Percentiles rank a stretch among this genome's conserved stretches.
Evolutionary conservation across 306 rosid species (phyloP).

Genomic region (Trichosanthes cucumerina): DNA sequence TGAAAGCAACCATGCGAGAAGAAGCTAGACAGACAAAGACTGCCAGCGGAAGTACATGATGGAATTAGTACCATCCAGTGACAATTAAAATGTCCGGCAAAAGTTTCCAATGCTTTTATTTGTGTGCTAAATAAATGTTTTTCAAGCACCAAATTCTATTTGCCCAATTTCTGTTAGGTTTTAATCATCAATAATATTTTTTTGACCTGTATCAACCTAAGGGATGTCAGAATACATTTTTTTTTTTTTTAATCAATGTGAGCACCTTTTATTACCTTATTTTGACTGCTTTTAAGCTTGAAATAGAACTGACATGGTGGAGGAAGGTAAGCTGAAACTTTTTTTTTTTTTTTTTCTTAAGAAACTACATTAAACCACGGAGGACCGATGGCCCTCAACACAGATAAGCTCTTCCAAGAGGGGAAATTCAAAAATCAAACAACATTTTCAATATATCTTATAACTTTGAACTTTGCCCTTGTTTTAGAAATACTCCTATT

Average conservation of each 20-base stretch:
- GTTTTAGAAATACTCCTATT: no score
- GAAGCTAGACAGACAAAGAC: constrained; percentile 34
- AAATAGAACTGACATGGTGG: neutral
- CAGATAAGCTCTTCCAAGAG: no score
- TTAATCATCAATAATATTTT: constrained; percentile 15
- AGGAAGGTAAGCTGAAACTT: neutral
- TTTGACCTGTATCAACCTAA: neutral
- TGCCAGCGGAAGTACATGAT: constrained; percentile 17
- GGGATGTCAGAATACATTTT: neutral
- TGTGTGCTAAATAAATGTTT: constrained; percentile 22
- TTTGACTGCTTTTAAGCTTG: neutral
- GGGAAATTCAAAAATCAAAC: no score
- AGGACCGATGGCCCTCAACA: no score
- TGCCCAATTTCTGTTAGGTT: neutral
- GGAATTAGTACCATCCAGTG: constrained; percentile 8
- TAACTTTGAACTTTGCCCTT: no score
- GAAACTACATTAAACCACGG: no score
- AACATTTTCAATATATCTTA: no score
- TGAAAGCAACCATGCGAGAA: constrained; percentile 40
- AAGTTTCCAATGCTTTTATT: constrained; percentile 1
- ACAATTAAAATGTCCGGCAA: constrained; percentile 13
- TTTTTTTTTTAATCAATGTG: no score
- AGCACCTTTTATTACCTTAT: neutral
- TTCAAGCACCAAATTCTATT: constrained; percentile 3
- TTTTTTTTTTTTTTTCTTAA: no score